Evolutionary conservation across 2,329 filamentous ascomycete species (phyloP).

Genomic region (Elsinoe batatas): DNA sequence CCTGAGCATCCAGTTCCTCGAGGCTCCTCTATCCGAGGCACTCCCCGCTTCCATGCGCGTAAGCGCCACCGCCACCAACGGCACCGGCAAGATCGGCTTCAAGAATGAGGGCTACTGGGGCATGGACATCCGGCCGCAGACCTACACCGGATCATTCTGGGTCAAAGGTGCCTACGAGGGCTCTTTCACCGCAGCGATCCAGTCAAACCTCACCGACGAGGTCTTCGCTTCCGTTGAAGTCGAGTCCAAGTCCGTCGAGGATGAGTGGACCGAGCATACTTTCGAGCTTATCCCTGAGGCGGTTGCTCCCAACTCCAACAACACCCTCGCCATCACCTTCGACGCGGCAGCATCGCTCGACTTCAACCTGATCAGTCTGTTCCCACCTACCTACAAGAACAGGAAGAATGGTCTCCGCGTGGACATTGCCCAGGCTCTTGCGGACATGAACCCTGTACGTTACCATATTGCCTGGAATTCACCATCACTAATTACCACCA

Average conservation of each 20-base stretch:
- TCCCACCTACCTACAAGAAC: constrained; percentile 51
- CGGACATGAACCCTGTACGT: constrained; percentile 35
- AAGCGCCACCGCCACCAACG: constrained; percentile 8
- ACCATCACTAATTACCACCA: constrained; percentile 18
- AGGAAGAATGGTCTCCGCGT: constrained; percentile 47
- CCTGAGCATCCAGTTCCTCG: constrained; percentile 33
- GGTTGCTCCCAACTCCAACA: constrained; percentile 22
- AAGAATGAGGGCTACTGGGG: constrained; percentile 35
- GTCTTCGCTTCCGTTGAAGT: constrained; percentile 14
- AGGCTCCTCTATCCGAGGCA: constrained; percentile 19
- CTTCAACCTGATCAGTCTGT: constrained; percentile 51
- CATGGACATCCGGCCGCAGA: constrained; percentile 21
- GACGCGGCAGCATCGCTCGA: constrained; percentile 40
- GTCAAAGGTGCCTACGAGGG: constrained; percentile 25
- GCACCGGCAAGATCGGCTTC: constrained; percentile 29
- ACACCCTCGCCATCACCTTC: constrained; percentile 45
- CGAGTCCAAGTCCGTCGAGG: constrained; percentile 5
- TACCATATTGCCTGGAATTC: too few species aligned
- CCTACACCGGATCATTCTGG: constrained; percentile 29
- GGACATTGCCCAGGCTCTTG: constrained; percentile 46
- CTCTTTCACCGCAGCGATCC: constrained; percentile 21
- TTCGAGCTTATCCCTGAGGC: constrained; percentile 23
- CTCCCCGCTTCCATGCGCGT: constrained; percentile 22
- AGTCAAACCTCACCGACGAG: constrained; percentile 17
- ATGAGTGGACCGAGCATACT: constrained; percentile 19